Conservation (phyloP, 176 grass and related monocot species). For the Aegilops longissima region DNA sequence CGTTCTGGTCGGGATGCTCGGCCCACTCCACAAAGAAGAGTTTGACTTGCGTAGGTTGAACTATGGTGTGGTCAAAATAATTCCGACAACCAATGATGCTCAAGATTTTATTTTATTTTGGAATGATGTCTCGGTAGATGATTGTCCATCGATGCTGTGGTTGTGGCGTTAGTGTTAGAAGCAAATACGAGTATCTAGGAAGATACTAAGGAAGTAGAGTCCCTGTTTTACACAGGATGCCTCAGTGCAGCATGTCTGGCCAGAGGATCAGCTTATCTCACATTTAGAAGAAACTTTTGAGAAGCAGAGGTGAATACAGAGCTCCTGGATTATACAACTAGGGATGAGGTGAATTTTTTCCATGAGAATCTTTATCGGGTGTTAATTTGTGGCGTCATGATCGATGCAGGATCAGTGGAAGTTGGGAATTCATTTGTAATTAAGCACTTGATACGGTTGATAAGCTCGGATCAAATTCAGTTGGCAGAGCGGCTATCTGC, state of each 20-base stretch:
- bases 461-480: background rate
- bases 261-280: background rate
- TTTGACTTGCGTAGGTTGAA: background rate
- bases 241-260: background rate
- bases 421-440: background rate
- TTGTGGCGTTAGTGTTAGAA: background rate
- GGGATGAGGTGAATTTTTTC: background rate
- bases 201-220: background rate
- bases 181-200: background rate
- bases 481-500: background rate
- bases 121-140: background rate
- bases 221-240: background rate
- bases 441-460: background rate
- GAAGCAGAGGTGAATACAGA: background rate
- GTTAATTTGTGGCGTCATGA: background rate
- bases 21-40: background rate
- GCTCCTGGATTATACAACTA: background rate
- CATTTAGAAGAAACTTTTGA: background rate
- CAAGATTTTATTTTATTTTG: background rate
- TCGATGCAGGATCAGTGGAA: background rate
- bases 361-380: background rate
- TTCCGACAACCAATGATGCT: background rate
- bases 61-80: background rate
- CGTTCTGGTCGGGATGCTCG: background rate
- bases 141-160: background rate